Base-by-base conservation (phyloP, 73 alveolate genomes). In the Durusdinium trenchii region DNA sequence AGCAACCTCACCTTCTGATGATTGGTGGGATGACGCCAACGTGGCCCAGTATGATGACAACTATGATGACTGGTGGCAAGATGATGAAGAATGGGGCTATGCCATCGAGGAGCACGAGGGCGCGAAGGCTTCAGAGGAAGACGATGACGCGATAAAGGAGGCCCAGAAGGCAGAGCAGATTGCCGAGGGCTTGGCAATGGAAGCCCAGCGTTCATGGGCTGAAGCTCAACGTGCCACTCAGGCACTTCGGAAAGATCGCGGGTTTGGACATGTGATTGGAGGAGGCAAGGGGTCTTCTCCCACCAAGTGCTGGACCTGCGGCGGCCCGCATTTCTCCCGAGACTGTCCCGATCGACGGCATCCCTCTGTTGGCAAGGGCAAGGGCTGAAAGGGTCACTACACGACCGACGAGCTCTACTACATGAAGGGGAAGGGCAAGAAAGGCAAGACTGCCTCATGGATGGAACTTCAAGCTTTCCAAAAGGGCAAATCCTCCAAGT, bases 401-500 rank as follows among this genome's bases (percentile, higher is more conserved):
- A 20, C 36, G 51, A 20, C 50, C 32, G 38, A 50, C 51, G 84
- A 46, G 20, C 64, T 20, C 82, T 18, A 18, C 36, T 69, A 26
- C 82, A 69, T 9, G 36, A 73, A 73, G 84, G 84, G 84, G 47
- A 73, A 73, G 84, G 50, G 47, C 84, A 73, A 73, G 52, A 73
- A 73, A 45, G 84, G 84, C 0, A 35, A 9, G 16, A 0, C 0
- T 20, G 47, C 30, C 30, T 1, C 0, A 0, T 0, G 23, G 52
- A 36, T 73, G 84, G 84, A 73, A 3, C 47, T 45, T 6, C 46
- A 35, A 6, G 84, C 84, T 0, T 23, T 18, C 30, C 35, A 45
- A 45, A 73, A 73, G 84, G 46, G 84, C 84, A 73, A 73, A 45
- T n/a, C n/a, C n/a, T n/a, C n/a, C n/a, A n/a, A n/a, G n/a, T n/a